Base-by-base conservation (phyloP, 2,329 filamentous ascomycete genomes). In the Fusarium ambrosium region DNA sequence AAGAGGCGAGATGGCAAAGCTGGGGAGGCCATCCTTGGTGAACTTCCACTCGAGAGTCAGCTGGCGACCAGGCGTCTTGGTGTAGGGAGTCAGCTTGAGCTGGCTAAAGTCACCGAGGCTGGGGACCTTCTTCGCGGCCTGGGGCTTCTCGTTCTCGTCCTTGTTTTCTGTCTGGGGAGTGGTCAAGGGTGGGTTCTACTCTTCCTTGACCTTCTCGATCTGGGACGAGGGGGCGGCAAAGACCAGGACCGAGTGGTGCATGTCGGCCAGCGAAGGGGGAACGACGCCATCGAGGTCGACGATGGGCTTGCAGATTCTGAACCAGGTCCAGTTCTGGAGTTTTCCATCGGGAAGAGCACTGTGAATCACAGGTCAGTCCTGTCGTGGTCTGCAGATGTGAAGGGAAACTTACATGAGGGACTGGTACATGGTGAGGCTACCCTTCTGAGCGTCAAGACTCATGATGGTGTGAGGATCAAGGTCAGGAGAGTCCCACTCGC, bases 251-350 rank as follows among this genome's bases (percentile, higher is more conserved):
- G 76, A 62, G 22, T 70, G 24, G 16, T 68, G 56, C n/a, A 73
- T 59, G 22, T 62, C 16, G 43, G 22, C n/a, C 24, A 77, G 22
- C 4, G 70, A 64, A 13, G 53, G 39, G 8, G 68, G 74, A 14
- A 24, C 37, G 22, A 64, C 39, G 7, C 64, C 66, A 13, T 34
- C 32, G 11, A 51, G 64, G 11, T 61, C 37, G 18, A 60, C 24
- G 2, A 79, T 32, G 5, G 77, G 76, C 58, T 77, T 79, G 37
- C 51, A 48, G 39, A 79, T 78, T 27, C 74, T 74, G 67, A 79
- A 71, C 78, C 78, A 79, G 14, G 62, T 60, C 78, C 78, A 79
- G 2, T 34, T 73, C 20, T 68, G 71, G 10, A 43, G 11, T 39
- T 16, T 27, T 36, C 55, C 55, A 24, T 39, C 20, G 56, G 32